Evolutionary conservation across 805 yeast species (phyloP), one percentile per base, ranked within the genome.

Genomic region (Saccharomycopsis sp.): DNA sequence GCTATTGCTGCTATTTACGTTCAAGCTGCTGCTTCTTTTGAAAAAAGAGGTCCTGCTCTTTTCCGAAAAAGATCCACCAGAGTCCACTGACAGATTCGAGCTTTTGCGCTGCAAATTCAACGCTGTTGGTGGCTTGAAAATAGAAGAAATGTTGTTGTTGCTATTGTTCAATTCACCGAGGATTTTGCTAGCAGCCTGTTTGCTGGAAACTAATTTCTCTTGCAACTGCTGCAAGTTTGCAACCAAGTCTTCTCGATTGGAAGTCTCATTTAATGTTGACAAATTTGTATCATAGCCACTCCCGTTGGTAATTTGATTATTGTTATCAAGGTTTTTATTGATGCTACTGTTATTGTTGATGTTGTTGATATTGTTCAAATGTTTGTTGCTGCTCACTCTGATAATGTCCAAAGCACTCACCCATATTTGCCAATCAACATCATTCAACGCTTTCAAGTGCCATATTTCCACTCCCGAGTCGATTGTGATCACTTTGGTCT

Each of bases 401-500:
- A 54, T 60, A 16, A 60, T 60, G 52, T 85, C 80, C 49, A 88
- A 71, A 2, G 95, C 94, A 39, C 76, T 69, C 10, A 81, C 73
- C 98, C 98, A 92, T 4, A 73, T 67, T 26, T 75, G 71, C 70
- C 86, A 92, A 49, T 82, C 88, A 5, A 68, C 65, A 8, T 61
- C 59, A 42, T 68, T 75, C 35, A 67, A 62, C 0, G 96, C 83
- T 52, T 82, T 84, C 46, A 89, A 65, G 29, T 75, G 77, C 97
- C 97, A 89, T 7, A 83, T 77, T 57, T 89, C 97, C 76, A 89
- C 78, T 2, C 97, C 97, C 0, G 96, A 86, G 57, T 92, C 96
- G 44, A 92, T 71, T 34, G 80, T 77, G 32, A 92, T 77, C 52
- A 83, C 80, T 39, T 73, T 62, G 18, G 75, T 73, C 43, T 72